phyloP scores from a whole-genome alignment of 1,139 yeast genomes.

The Nakaseomyces glabratus region DNA sequence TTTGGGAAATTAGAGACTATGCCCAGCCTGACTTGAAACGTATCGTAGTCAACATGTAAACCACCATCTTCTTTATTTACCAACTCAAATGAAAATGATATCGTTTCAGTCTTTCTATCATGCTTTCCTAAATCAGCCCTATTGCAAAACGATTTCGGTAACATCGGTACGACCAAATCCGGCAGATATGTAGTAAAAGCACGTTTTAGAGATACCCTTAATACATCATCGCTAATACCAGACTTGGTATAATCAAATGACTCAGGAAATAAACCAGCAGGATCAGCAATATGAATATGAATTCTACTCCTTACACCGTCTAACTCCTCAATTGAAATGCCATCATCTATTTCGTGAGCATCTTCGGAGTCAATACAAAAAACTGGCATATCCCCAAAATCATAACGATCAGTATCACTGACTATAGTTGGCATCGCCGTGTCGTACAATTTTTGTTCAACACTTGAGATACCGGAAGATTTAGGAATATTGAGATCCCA shows the following conservation, averaged over 20 bases:
- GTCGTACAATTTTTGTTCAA: constrained; percentile 18
- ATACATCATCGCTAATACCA: constrained; percentile 40
- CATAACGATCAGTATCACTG: constrained; percentile 37
- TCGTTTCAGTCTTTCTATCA: constrained; percentile 39
- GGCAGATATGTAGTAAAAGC: constrained; percentile 71
- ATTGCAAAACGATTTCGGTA: constrained; percentile 51
- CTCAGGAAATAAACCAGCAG: constrained; percentile 48
- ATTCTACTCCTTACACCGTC: constrained; percentile 36
- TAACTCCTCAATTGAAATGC: constrained; percentile 51
- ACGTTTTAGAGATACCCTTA: constrained; percentile 51
- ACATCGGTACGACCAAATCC: constrained; percentile 57
- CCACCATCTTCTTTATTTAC: constrained; percentile 26
- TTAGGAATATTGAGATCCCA: constrained; percentile 17
- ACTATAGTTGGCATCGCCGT: constrained; percentile 44
- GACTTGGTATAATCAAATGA: constrained; percentile 4
- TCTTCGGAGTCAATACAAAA: constrained; percentile 77
- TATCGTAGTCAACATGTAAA: constrained; percentile 25
- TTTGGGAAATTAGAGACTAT: constrained; percentile 37
- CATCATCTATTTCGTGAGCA: constrained; percentile 94
- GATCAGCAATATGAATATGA: constrained; percentile 81
- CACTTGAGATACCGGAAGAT: constrained; percentile 12
- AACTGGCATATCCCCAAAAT: constrained; percentile 45
- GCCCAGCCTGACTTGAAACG: constrained; percentile 35
- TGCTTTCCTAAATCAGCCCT: constrained; percentile 51
- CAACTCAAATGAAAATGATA: constrained; percentile 38